phyloP scores from a whole-genome alignment of 2,329 filamentous ascomycete genomes.

The Verticillium tricorpus region DNA sequence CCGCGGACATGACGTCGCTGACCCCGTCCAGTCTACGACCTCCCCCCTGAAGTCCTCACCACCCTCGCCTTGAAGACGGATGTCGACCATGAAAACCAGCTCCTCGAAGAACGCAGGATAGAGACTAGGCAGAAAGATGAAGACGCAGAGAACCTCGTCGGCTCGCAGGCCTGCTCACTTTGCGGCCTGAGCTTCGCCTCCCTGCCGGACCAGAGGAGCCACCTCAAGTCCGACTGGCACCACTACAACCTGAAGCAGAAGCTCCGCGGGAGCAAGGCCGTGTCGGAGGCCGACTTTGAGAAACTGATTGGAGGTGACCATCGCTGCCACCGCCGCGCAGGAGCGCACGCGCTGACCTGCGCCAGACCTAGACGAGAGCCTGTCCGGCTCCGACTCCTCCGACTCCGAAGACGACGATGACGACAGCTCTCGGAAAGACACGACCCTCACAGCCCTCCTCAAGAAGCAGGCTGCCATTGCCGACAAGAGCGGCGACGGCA shows the following conservation, averaged over 20 bases:
- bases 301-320: conserved; percentile 59
- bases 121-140: conserved; percentile 11
- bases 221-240: conserved; percentile 87
- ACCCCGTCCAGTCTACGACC: conserved; percentile 65
- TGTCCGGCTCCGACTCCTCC: conserved; percentile 79
- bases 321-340: neutral
- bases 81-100: conserved; percentile 15
- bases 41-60: conserved; percentile 68
- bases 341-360: neutral
- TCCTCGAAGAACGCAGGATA: conserved; percentile 7
- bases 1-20: conserved; percentile 10
- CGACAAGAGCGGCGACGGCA: conserved; percentile 37
- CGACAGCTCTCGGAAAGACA: conserved; percentile 54
- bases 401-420: conserved; percentile 62
- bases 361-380: conserved; percentile 75
- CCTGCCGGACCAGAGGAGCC: conserved; percentile 76
- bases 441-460: conserved; percentile 69
- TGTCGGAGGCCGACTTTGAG: conserved; percentile 81
- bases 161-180: conserved; percentile 73
- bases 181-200: conserved; percentile 69
- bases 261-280: conserved; percentile 65
- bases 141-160: conserved; percentile 39
- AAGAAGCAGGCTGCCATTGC: conserved; percentile 78
- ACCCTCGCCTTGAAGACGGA: conserved; percentile 52
- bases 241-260: conserved; percentile 94